Conservation (phyloP, 495 filamentous ascomycete genomes). For the Talaromyces liani region DNA sequence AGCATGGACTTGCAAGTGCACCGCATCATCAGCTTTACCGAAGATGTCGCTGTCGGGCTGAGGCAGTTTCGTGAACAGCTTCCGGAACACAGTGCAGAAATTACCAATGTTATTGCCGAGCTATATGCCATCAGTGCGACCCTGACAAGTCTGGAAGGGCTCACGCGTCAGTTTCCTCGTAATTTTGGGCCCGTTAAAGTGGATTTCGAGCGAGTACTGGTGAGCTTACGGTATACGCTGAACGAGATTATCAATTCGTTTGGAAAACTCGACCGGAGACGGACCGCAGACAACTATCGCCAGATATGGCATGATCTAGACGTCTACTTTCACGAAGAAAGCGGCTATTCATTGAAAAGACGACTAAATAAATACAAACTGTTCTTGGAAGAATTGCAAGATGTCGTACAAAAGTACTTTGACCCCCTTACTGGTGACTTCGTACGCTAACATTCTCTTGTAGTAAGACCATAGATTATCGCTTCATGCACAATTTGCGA, state of each 20-base stretch:
- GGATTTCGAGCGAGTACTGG: slow-evolving; percentile 38
- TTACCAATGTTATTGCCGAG: slow-evolving; percentile 46
- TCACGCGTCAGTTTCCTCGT: slow-evolving; percentile 24
- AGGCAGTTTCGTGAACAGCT: slow-evolving; percentile 42
- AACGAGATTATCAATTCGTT: slow-evolving; percentile 47
- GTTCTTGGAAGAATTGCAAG: slow-evolving; percentile 41
- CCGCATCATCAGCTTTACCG: slow-evolving; percentile 36
- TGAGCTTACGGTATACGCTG: slow-evolving; percentile 46
- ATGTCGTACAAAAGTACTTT: slow-evolving; percentile 39
- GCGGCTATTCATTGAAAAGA: slow-evolving; percentile 36
- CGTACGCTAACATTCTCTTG: slow-evolving; percentile 8
- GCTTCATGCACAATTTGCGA: slow-evolving; percentile 25
- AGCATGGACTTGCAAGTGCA: slow-evolving; percentile 6
- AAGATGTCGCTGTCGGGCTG: slow-evolving; percentile 48
- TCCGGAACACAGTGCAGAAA: slow-evolving; percentile 44
- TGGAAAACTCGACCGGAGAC: slow-evolving; percentile 30
- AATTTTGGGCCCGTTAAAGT: slow-evolving; percentile 26
- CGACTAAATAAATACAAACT: slow-evolving; percentile 48
- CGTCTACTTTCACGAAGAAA: slow-evolving; percentile 42
- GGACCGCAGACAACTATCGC: slow-evolving; percentile 33
- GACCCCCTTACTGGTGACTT: not conserved
- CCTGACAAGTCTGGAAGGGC: slow-evolving; percentile 37
- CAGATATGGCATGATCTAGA: slow-evolving; percentile 47
- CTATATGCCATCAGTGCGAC: slow-evolving; percentile 47
- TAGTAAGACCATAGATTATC: slow-evolving; percentile 24